A percentile compares a stretch with the other conserved stretches of the same genome.
phyloP scores from a whole-genome alignment of 1,284 basidiomycete genomes.

The Fistulinella cinereoalba region DNA sequence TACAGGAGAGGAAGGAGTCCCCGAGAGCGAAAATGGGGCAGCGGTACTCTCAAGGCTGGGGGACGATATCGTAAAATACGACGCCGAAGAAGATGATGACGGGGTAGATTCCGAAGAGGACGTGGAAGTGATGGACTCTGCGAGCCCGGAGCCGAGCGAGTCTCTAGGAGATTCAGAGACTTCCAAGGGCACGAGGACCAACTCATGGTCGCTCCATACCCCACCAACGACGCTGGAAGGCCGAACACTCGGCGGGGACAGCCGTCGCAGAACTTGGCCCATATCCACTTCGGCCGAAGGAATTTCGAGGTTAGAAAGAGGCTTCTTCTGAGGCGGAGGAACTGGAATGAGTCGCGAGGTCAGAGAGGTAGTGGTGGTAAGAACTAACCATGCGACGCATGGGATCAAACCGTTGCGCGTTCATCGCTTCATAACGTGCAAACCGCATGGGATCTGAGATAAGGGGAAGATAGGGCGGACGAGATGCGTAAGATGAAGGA shows the following conservation, averaged over 20 bases:
- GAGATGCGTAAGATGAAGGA: slow-evolving; percentile 27
- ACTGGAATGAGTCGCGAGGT: slow-evolving; percentile 21
- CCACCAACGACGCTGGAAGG: slow-evolving; percentile 25
- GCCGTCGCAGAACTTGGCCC: slow-evolving; percentile 27
- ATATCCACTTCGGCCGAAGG: slow-evolving; percentile 15
- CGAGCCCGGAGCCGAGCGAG: slow-evolving; percentile 18
- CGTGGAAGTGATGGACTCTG: slow-evolving; percentile 16
- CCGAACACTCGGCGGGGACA: slow-evolving; percentile 19
- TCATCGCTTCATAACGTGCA: slow-evolving; percentile 28
- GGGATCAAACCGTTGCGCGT: slow-evolving; percentile 33
- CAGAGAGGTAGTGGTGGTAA: slow-evolving; percentile 9
- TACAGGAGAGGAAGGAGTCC: neutral
- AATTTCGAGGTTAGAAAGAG: slow-evolving; percentile 8
- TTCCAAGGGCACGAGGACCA: slow-evolving; percentile 32
- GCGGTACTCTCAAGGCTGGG: slow-evolving; percentile 9
- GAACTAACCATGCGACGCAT: slow-evolving; percentile 27
- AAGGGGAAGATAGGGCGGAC: slow-evolving; percentile 30
- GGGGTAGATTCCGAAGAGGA: slow-evolving; percentile 12
- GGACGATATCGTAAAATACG: slow-evolving; percentile 26
- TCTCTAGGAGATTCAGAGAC: slow-evolving; percentile 13
- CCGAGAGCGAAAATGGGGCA: slow-evolving; percentile 2
- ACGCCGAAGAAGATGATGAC: slow-evolving; percentile 12
- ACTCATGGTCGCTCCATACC: slow-evolving; percentile 33
- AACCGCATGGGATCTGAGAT: slow-evolving; percentile 26
- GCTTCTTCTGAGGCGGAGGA: slow-evolving; percentile 18